Percentiles rank a stretch among this genome's conserved stretches.
phyloP scores from a whole-genome alignment of 805 yeast species.

The Saturnispora serradocipensis region DNA sequence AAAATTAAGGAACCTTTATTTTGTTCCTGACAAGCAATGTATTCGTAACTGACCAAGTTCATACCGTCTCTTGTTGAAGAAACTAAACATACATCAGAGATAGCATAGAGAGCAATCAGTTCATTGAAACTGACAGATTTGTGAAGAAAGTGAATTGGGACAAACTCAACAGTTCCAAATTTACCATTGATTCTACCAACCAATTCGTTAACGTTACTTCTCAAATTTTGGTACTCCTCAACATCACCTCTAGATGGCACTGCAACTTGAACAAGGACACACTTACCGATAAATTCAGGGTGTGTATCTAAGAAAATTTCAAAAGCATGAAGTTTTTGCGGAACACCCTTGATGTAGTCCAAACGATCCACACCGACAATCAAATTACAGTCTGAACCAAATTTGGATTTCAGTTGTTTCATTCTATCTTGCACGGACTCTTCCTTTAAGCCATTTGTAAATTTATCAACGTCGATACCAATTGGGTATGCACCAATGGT shows the following conservation, averaged over 20 bases:
- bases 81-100: constrained; percentile 86
- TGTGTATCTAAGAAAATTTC: constrained; percentile 86
- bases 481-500: constrained; percentile 97
- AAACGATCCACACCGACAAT: constrained; percentile 95
- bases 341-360: constrained; percentile 97
- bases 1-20: constrained; percentile 79
- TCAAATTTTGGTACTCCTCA: constrained; percentile 88
- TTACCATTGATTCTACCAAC: constrained; percentile 95
- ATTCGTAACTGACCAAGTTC: constrained; percentile 94
- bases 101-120: constrained; percentile 75
- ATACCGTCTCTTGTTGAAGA: constrained; percentile 96
- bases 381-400: constrained; percentile 68
- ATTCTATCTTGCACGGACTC: constrained; percentile 59
- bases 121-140: constrained; percentile 86
- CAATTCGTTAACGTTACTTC: constrained; percentile 91
- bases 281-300: constrained; percentile 98
- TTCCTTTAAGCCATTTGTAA: constrained; percentile 65
- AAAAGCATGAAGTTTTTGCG: constrained; percentile 93
- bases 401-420: constrained; percentile 44
- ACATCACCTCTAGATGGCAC: constrained; percentile 98
- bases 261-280: constrained; percentile 90
- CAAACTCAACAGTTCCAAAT: constrained; percentile 94
- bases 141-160: constrained; percentile 95
- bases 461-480: constrained; percentile 93
- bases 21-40: constrained; percentile 84